Base-by-base conservation (phyloP, 2,329 filamentous ascomycete species). In the Fusarium goolgardi region DNA sequence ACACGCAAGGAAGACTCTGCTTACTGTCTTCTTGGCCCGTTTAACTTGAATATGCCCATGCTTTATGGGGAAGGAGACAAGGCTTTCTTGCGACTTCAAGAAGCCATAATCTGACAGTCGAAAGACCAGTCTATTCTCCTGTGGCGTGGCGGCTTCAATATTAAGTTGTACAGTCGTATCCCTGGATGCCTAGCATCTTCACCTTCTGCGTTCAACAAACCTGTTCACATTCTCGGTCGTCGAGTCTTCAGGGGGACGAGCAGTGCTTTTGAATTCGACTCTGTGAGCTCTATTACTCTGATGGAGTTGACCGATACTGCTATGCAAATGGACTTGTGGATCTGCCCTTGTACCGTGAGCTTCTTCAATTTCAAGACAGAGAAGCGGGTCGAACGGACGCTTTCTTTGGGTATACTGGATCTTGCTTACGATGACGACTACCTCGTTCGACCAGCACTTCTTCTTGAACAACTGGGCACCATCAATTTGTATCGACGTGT, bases 1-100 rank as follows among this genome's bases (percentile, higher is more conserved):
- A 71, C 73, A 1, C 65, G 73, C 20, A 69, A 70, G 34, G 75
- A 77, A 44, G 75, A 77, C 45, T 64, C 73, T 20, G 75, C 75
- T 8, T 77, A 77, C 39, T 75, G 70, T n/a, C 69, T 77, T 10
- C 62, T 77, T 25, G 75, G 75, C 4, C 53, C 76, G 9, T 77
- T 77, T 47, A 66, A 66, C 29, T 56, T 77, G 37, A 76, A 76
- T 51, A 74, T 77, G 65, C 65, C 73, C 3, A 60, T 76, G 47
- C 58, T 76, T 3, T 77, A 76, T 16, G 75, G 74, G 9, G 75
- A 77, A 44, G 75, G 74, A 6, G 46, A 67, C 8, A 74, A 73
- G 18, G 69, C 69, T 12, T 74, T 74, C 34, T 15, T 59, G 2
- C 71, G 72, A 6, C 63, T 74, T 6, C 69, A 74, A 25, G 63